Percentiles rank a stretch among this genome's conserved stretches.
These are phyloP conservation scores for Meyerozyma elateridarum DNA, from an alignment of 1,139 yeast species.

Conservation along the genomic window DNA sequence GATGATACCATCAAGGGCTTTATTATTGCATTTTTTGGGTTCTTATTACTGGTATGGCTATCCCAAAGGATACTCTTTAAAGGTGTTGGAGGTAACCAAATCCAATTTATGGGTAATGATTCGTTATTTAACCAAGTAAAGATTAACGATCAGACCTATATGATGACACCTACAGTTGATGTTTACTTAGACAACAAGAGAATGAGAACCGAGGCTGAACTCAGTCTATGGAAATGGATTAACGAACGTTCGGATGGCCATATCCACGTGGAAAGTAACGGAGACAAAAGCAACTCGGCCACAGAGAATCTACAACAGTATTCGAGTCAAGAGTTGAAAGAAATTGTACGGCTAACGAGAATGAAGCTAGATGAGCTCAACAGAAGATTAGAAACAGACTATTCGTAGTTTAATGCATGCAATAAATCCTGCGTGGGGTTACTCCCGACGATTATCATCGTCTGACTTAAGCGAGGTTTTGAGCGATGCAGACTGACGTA, in stretches of 20 bases:
- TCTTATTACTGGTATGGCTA: conserved; percentile 12
- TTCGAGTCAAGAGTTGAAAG: conserved; percentile 47
- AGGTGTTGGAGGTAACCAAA: no score
- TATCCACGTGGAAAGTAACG: conserved; percentile 13
- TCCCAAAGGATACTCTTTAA: no score
- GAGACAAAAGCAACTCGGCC: conserved; percentile 9
- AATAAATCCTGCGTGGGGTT: no score
- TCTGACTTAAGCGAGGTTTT: no score
- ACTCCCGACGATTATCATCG: no score
- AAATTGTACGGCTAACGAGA: conserved; percentile 53
- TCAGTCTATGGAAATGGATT: conserved; percentile 79
- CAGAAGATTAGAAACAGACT: conserved; percentile 8
- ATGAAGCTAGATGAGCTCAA: conserved; percentile 35
- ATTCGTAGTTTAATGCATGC: no score
- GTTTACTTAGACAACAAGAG: conserved; percentile 32
- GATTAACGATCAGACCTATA: conserved; percentile 40
- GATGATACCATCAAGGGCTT: conserved; percentile 23
- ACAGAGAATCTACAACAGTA: conserved; percentile 16
- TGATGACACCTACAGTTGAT: conserved; percentile 44
- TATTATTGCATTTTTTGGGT: conserved; percentile 14
- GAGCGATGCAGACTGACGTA: no score
- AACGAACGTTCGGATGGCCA: conserved; percentile 43
- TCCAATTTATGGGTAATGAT: no score
- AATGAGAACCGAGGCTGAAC: conserved; percentile 48
- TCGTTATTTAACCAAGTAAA: conserved; percentile 17